Conservation (phyloP, 2,329 filamentous ascomycete genomes). For the Fusarium aywerte region DNA sequence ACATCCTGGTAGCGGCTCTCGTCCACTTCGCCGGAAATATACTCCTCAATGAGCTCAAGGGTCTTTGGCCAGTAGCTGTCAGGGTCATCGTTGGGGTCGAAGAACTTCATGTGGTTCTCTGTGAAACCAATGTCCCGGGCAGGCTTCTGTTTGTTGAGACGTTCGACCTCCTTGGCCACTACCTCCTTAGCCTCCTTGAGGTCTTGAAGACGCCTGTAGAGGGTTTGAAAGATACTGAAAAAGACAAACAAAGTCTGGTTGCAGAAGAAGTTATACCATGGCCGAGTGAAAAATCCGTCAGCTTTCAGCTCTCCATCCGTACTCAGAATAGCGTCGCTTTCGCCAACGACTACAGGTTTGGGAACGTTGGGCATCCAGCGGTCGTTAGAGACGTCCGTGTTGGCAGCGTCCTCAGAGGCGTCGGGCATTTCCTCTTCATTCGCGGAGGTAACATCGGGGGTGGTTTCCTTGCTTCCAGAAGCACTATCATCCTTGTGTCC, state of each 20-base stretch:
- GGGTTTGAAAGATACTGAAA: constrained; percentile 90
- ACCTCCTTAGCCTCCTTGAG: constrained; percentile 83
- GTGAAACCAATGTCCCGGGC: constrained; percentile 86
- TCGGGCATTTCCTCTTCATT: constrained; percentile 81
- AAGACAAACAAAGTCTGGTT: constrained; percentile 95
- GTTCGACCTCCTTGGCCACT: constrained; percentile 77
- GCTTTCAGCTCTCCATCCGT: constrained; percentile 73
- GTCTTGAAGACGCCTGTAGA: constrained; percentile 84
- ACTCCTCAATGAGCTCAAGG: constrained; percentile 85
- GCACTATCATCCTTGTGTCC: constrained; percentile 82
- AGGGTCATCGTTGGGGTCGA: constrained; percentile 68
- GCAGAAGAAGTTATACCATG: constrained; percentile 88
- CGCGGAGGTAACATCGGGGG: constrained; percentile 82
- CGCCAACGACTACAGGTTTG: constrained; percentile 62
- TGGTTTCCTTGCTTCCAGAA: constrained; percentile 88
- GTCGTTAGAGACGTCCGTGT: constrained; percentile 72
- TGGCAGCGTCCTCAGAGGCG: constrained; percentile 64
- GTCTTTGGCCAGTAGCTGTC: constrained; percentile 88
- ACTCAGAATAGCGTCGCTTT: constrained; percentile 65
- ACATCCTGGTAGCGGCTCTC: constrained; percentile 88
- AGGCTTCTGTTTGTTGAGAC: constrained; percentile 79
- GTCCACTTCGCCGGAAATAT: constrained; percentile 83
- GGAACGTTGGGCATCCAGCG: constrained; percentile 72
- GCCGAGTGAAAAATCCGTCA: constrained; percentile 83
- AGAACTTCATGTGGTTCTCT: constrained; percentile 82